Base-by-base conservation (phyloP, 371 early-diverging fungal species). In the Mortierella sp. region DNA sequence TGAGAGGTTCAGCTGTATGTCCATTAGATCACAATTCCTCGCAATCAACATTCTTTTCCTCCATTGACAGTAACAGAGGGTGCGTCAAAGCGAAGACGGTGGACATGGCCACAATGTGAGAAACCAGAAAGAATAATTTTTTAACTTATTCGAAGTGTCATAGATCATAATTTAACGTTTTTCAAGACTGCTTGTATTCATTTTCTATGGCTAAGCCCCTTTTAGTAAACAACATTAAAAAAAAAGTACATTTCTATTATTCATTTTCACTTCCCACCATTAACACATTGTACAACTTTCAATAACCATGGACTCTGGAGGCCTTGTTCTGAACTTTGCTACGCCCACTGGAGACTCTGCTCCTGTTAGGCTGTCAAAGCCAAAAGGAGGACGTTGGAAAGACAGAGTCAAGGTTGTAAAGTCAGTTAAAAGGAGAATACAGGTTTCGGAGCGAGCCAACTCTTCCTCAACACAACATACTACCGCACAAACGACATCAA, bases 291-390 rank as follows among this genome's bases (percentile, higher is more conserved):
- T 28, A 12, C 8, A 51, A 34, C 54, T 19, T 34, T 64, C 53
- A 34, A 40, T 8, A 34, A 42, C 31, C 47, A 86, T 86, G 86
- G 91, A 88, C 66, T 90, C 90, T 83, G 94, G 91, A 72, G 91
- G 92, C 10, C 75, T 93, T 51, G 80, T 93, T 59, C 81, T 94
- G 47, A 93, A 94, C 83, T 85, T 93, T 74, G 86, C 86, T 32
- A 71, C 83, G 7, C 71, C 85, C 43, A 66, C 76, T 37, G 68
- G 74, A 15, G 61, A 62, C 37, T 45, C 84, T 43, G 72, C 82
- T 5, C 66, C 61, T 43, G 63, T 35, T 7, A 57, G 65, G 31
- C 53, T 71, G 59, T 49, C 63, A 34, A 76, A 60, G 61, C 76
- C 75, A 56, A 83, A 83, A 29, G 83, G 85, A 31, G 85, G 85